Evolutionary conservation across 2,329 filamentous ascomycete species (phyloP).

Genomic region (Lasiodiplodia theobromae): DNA sequence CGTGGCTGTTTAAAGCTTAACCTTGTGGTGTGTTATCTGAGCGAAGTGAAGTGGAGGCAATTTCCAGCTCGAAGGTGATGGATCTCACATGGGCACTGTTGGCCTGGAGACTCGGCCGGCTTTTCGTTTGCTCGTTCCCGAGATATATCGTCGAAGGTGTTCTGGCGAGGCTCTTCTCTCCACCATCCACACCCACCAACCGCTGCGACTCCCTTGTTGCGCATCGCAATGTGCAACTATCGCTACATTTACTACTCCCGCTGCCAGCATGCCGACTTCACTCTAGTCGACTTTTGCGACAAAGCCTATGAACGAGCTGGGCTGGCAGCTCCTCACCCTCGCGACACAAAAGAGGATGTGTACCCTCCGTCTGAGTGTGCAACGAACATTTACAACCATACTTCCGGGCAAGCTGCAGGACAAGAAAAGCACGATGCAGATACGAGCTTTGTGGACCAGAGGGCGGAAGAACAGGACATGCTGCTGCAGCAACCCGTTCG

Average conservation of each 20-base stretch:
- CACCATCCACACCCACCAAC: conserved; percentile 2
- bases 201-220: not conserved
- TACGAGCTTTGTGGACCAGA: not conserved
- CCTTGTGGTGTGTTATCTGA: not conserved
- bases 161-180: not conserved
- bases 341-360: not conserved
- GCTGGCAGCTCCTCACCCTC: not conserved
- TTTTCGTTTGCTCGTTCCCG: not conserved
- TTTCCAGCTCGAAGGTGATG: not conserved
- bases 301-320: conserved; percentile 1
- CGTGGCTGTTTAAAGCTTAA: not conserved
- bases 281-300: conserved; percentile 42
- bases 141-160: not conserved
- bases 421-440: not conserved
- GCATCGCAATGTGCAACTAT: conserved; percentile 45
- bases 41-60: not conserved
- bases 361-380: not conserved
- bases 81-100: not conserved
- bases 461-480: not conserved
- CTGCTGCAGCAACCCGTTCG: not conserved
- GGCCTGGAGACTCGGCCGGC: not conserved
- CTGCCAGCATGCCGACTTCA: conserved; percentile 44
- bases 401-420: not conserved
- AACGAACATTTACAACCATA: no score
- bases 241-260: conserved; percentile 42